Percentiles rank a stretch among this genome's conserved stretches.
Evolutionary conservation across 768 basidiomycete genomes (phyloP).

Genomic region (Tubosaeta brunneosetosa): DNA sequence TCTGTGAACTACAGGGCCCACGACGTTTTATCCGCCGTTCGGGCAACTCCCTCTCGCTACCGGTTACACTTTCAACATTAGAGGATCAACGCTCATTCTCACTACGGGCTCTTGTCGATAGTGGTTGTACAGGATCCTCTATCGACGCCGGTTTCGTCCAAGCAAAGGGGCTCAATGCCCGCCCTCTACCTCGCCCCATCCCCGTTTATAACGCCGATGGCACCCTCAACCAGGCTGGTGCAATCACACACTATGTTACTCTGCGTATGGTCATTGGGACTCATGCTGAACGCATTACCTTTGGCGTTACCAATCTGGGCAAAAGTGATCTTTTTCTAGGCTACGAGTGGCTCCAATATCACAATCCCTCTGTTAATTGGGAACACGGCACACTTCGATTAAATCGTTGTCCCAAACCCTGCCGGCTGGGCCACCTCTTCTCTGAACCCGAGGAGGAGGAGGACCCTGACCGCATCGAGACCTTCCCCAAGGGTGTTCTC

Average conservation of each 20-base stretch:
- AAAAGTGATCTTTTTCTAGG: constrained; percentile 9
- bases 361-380: constrained; percentile 4
- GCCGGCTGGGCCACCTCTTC: background rate
- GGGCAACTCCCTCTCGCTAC: background rate
- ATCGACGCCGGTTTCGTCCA: constrained; percentile 12
- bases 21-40: constrained; percentile 3
- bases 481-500: background rate
- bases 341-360: background rate
- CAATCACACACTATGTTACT: constrained; percentile 7
- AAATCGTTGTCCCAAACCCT: constrained; percentile 1
- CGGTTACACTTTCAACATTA: background rate
- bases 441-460: constrained; percentile 1
- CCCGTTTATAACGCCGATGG: constrained; percentile 20
- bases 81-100: background rate
- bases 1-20: constrained; percentile 3
- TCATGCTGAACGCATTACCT: background rate
- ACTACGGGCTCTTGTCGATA: constrained; percentile 9
- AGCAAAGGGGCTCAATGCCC: constrained; percentile 1
- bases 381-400: background rate
- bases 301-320: background rate
- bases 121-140: constrained; percentile 20
- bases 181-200: constrained; percentile 4
- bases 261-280: background rate
- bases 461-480: background rate
- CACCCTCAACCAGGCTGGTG: constrained; percentile 6